Base-by-base conservation (phyloP, 2,329 filamentous ascomycete genomes). In the Thielaviopsis euricoi region DNA sequence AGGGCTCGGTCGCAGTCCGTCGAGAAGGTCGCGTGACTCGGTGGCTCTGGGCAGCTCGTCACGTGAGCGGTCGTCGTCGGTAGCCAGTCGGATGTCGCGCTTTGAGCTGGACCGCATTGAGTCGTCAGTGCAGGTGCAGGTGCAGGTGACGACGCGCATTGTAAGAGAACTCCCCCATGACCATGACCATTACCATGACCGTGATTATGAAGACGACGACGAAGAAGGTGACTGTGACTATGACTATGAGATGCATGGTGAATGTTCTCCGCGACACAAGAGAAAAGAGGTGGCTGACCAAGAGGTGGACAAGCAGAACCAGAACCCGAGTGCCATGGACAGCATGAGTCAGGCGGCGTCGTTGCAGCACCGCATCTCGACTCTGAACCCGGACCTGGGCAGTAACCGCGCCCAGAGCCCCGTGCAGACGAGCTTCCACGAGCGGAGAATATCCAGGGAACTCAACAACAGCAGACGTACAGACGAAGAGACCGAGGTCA, bases 141-240 rank as follows among this genome's bases (percentile, higher is more conserved):
- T 95, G n/a, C 90, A 89, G 52, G 89, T 95, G 12, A 93, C 86
- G 19, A 87, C 90, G 53, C 82, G 85, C 55, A 95, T 95, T 62
- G 74, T 95, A 43, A 82, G 88, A 53, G 85, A 86, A 62, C 73
- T 77, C 12, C 68, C 29, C 37, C 69, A 75, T 55, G 76, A 80
- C 62, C 67, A 76, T 62, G 77, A 75, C 6, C 71, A 69, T 58
- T 71, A 73, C 51, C 65, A 67, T 59, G 64, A 67, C 25, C 62
- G 66, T 49, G 61, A 66, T 52, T 58, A 62, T 25, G 17, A n/a
- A n/a, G n/a, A n/a, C n/a, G n/a, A n/a, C n/a, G n/a, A n/a, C n/a
- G n/a, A n/a, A n/a, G n/a, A n/a, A n/a, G n/a, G n/a, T 59, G 64
- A 67, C 25, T 62, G 66, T 49, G 61, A 66, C 52, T 58, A 62